Conservation (phyloP, 768 basidiomycete species). For the Mycena amicta region DNA sequence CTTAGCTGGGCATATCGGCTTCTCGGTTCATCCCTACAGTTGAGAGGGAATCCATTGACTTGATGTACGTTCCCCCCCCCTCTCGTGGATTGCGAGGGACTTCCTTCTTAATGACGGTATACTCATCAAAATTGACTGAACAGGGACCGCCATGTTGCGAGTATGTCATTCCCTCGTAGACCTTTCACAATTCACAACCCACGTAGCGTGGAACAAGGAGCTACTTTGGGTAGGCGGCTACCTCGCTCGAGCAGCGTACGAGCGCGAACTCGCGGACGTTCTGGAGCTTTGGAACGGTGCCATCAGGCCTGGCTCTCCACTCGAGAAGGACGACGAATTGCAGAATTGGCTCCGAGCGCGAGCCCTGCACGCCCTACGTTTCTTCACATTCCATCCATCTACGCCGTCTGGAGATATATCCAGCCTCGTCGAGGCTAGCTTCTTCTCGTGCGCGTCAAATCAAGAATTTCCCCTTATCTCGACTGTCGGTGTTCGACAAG, state of each 20-base stretch:
- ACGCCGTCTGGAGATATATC: slow-evolving; percentile 87
- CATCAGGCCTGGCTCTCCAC: slow-evolving; percentile 32
- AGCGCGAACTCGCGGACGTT: slow-evolving; percentile 71
- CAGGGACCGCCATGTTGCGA: slow-evolving; percentile 81
- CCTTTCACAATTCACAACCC: slow-evolving; percentile 4
- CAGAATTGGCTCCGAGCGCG: slow-evolving; percentile 56
- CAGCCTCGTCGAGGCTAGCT: slow-evolving; percentile 67
- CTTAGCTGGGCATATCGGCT: slow-evolving; percentile 63
- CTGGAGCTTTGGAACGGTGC: slow-evolving; percentile 62
- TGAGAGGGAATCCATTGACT: slow-evolving; percentile 90
- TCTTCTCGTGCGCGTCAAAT: slow-evolving; percentile 65
- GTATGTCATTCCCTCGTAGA: slow-evolving; percentile 41
- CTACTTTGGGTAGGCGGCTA: slow-evolving; percentile 84
- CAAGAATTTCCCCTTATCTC: slow-evolving; percentile 72
- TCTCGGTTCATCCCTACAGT: slow-evolving; percentile 95
- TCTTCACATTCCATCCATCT: slow-evolving; percentile 88
- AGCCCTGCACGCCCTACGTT: slow-evolving; percentile 78
- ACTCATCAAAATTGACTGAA: not conserved
- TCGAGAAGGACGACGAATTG: slow-evolving; percentile 41
- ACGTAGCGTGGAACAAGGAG: slow-evolving; percentile 86
- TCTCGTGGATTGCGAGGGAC: slow-evolving; percentile 5
- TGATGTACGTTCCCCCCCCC: slow-evolving; percentile 57
- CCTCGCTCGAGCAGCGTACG: slow-evolving; percentile 81
- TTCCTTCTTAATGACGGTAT: too few relatives aligned
- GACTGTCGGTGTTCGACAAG: slow-evolving; percentile 67